Percentiles rank a stretch among this genome's conserved stretches.
These are phyloP conservation scores for Sporisorium graminicola DNA, from an alignment of 1,284 basidiomycete species.

Conservation along the genomic window DNA sequence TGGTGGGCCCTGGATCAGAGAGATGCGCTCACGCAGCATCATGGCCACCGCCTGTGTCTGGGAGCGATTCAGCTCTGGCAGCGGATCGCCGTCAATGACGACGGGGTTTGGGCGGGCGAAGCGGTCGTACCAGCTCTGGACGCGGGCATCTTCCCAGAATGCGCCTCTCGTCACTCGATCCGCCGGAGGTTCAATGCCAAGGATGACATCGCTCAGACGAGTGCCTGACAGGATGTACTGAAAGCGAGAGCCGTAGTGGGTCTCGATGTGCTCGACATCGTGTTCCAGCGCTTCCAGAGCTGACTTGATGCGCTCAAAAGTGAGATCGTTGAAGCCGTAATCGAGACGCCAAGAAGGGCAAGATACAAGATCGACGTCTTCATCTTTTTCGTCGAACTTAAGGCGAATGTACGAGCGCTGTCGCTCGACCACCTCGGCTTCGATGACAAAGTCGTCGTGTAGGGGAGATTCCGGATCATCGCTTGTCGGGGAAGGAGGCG, in stretches of 20 bases:
- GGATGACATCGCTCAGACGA: conserved; percentile 67
- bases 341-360: conserved; percentile 75
- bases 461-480: conserved; percentile 5
- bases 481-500: neutral
- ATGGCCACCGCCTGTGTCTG: conserved; percentile 85
- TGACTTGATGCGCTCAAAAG: conserved; percentile 78
- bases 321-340: conserved; percentile 77
- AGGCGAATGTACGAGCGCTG: conserved; percentile 54
- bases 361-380: conserved; percentile 55
- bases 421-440: conserved; percentile 59
- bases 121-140: conserved; percentile 70
- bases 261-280: conserved; percentile 73
- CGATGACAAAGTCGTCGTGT: conserved; percentile 31
- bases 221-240: conserved; percentile 57
- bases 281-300: conserved; percentile 77
- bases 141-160: conserved; percentile 73
- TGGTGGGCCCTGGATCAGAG: conserved; percentile 90
- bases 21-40: conserved; percentile 84
- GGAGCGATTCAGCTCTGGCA: conserved; percentile 80
- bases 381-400: conserved; percentile 52
- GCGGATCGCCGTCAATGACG: conserved; percentile 83
- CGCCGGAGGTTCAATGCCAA: conserved; percentile 76
- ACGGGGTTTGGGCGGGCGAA: conserved; percentile 74
- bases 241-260: conserved; percentile 43
- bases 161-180: conserved; percentile 72